Evolutionary conservation across 176 grass and related monocot species (phyloP).

Genomic region (Cenchrus purpureus): DNA sequence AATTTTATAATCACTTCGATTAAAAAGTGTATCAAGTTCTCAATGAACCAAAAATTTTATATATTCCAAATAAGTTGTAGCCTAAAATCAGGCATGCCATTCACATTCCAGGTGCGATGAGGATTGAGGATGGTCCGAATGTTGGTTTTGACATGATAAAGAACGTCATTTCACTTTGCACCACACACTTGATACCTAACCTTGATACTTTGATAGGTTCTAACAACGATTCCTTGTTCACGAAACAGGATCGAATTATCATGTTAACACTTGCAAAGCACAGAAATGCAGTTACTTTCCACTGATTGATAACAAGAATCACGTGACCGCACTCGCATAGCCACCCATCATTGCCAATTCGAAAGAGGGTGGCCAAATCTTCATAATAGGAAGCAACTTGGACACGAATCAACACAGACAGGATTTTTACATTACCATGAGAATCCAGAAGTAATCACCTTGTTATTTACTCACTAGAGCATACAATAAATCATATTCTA

Average conservation of each 20-base stretch:
- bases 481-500: neutral
- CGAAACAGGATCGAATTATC: too few relatives aligned
- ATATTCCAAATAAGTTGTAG: too few relatives aligned
- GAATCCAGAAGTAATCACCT: neutral
- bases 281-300: too few relatives aligned
- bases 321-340: neutral
- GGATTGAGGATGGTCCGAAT: neutral
- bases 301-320: neutral
- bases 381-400: neutral
- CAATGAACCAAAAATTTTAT: neutral
- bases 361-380: neutral
- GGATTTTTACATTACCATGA: neutral
- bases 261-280: too few relatives aligned
- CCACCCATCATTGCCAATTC: neutral
- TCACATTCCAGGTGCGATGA: neutral
- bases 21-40: constrained; percentile 6
- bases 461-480: neutral
- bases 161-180: too few relatives aligned
- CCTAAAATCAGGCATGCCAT: neutral
- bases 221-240: too few relatives aligned
- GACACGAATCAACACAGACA: neutral
- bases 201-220: too few relatives aligned
- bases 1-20: neutral
- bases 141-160: neutral
- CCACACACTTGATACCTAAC: too few relatives aligned